Conservation (phyloP, 352 stramenopile genomes). For the Pelagophyceae sp. region DNA sequence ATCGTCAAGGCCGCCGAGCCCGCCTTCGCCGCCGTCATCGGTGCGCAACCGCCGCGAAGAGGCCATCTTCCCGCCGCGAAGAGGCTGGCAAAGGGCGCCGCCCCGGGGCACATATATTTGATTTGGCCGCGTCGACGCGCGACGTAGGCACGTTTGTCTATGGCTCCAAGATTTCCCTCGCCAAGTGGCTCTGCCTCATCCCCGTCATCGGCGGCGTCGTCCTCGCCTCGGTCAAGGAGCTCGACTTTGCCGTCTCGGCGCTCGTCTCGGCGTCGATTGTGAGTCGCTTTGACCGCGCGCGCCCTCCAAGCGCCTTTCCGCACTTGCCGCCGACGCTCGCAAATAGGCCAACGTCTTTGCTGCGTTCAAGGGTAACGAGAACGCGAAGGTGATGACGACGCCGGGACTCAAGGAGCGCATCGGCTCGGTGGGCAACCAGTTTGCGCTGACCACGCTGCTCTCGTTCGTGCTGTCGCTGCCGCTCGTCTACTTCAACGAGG, state of each 20-base stretch:
- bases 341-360: slow-evolving; percentile 58
- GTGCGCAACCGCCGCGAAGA: too few relatives aligned
- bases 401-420: slow-evolving; percentile 59
- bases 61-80: too few relatives aligned
- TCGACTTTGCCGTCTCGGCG: slow-evolving; percentile 59
- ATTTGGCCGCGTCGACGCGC: too few relatives aligned
- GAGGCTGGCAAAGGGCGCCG: too few relatives aligned
- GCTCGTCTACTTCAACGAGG: slow-evolving; percentile 33
- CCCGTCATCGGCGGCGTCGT: slow-evolving; percentile 65
- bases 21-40: slow-evolving; percentile 32
- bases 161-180: slow-evolving; percentile 54
- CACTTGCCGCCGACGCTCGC: too few relatives aligned
- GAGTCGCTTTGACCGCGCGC: too few relatives aligned
- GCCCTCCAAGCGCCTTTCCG: too few relatives aligned
- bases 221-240: slow-evolving; percentile 59
- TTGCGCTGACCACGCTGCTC: slow-evolving; percentile 57
- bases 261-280: slow-evolving; percentile 55
- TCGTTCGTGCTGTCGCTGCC: slow-evolving; percentile 35
- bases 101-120: too few relatives aligned
- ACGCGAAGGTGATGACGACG: slow-evolving; percentile 68
- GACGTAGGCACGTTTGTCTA: slow-evolving; percentile 39
- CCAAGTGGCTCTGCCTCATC: slow-evolving; percentile 64
- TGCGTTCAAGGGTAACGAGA: slow-evolving; percentile 66
- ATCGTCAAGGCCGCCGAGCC: slow-evolving; percentile 35
- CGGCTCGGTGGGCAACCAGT: slow-evolving; percentile 64